Evolutionary conservation across 805 yeast species (phyloP).

Genomic region (Scheffersomyces coipomensis): DNA sequence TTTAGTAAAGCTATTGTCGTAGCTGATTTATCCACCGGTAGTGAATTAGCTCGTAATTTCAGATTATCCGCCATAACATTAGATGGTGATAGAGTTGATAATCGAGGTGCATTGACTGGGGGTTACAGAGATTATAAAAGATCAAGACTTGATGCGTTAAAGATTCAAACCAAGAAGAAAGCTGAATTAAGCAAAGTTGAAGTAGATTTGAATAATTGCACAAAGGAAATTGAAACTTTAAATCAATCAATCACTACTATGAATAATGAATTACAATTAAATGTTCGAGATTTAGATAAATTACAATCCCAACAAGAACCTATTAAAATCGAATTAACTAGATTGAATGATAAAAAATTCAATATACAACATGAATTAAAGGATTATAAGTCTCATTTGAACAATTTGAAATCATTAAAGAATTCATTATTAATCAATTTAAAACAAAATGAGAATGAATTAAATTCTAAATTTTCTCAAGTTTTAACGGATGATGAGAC

Average conservation of each 20-base stretch:
- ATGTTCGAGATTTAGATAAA: slow-evolving; percentile 42
- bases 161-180: slow-evolving; percentile 51
- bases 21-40: slow-evolving; percentile 63
- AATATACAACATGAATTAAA: slow-evolving; percentile 44
- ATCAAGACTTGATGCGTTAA: slow-evolving; percentile 71
- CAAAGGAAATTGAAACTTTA: slow-evolving; percentile 34
- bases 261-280: slow-evolving; percentile 42
- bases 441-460: slow-evolving; percentile 47
- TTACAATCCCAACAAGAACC: slow-evolving; percentile 43
- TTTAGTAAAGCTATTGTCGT: slow-evolving; percentile 83
- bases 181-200: slow-evolving; percentile 40
- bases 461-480: slow-evolving; percentile 51
- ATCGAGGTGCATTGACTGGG: slow-evolving; percentile 82
- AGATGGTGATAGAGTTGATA: slow-evolving; percentile 89
- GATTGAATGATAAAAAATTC: slow-evolving; percentile 37
- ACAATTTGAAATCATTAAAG: slow-evolving; percentile 30
- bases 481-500: slow-evolving; percentile 52
- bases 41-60: slow-evolving; percentile 59
- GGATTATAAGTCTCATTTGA: slow-evolving; percentile 32
- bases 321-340: slow-evolving; percentile 40
- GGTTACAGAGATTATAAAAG: slow-evolving; percentile 72
- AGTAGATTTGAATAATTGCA: slow-evolving; percentile 36
- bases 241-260: slow-evolving; percentile 53
- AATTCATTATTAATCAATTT: slow-evolving; percentile 37
- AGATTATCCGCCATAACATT: slow-evolving; percentile 78